Percentiles rank a stretch among this genome's conserved stretches.
Conservation (phyloP, 208 protist genomes). For the Wallacemonas sp. region DNA sequence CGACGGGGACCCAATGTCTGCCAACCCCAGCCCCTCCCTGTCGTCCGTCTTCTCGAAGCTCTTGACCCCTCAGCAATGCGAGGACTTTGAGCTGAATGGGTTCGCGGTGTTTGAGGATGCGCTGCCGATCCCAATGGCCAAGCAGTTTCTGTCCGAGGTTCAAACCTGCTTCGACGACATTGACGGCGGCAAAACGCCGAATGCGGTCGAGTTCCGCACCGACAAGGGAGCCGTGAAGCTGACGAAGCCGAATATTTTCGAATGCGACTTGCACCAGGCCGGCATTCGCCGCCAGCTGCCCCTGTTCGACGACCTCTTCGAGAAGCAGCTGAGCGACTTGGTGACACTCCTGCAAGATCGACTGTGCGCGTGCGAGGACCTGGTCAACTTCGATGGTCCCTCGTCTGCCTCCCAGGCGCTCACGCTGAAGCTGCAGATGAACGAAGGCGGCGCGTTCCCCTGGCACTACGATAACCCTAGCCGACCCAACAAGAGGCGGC, state of each 20-base stretch:
- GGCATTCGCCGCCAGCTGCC: conserved; percentile 31
- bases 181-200: conserved; percentile 31
- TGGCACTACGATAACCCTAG: conserved; percentile 70
- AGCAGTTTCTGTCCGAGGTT: conserved; percentile 32
- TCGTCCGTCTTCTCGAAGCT: conserved; percentile 20
- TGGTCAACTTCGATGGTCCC: conserved; percentile 27
- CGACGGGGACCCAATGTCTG: neutral
- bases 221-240: conserved; percentile 42
- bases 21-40: conserved; percentile 5
- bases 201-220: conserved; percentile 50
- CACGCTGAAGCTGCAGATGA: conserved; percentile 65
- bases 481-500: conserved; percentile 46
- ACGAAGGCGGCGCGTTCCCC: conserved; percentile 51
- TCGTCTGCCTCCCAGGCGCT: conserved; percentile 18
- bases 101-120: conserved; percentile 34
- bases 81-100: conserved; percentile 43
- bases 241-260: conserved; percentile 55
- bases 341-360: conserved; percentile 41
- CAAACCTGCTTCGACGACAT: conserved; percentile 40
- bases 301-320: conserved; percentile 39
- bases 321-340: conserved; percentile 31
- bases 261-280: conserved; percentile 49
- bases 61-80: conserved; percentile 34
- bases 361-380: conserved; percentile 32
- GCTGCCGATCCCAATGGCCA: conserved; percentile 22